Evolutionary conservation across 2,329 filamentous ascomycete genomes (phyloP).

Genomic region (Phialocephala sp.): DNA sequence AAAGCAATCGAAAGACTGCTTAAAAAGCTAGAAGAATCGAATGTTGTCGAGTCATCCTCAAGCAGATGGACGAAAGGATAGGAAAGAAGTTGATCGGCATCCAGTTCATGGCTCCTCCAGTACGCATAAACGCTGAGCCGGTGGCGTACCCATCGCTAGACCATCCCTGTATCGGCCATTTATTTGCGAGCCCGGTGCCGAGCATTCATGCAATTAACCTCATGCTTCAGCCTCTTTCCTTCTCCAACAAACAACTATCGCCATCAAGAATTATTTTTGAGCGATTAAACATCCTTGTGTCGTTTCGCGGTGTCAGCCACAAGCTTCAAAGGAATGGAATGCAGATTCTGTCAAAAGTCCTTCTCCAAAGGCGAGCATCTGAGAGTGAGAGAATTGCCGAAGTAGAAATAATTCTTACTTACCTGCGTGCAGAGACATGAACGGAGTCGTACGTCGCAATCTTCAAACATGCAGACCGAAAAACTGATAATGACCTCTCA

Average conservation of each 20-base stretch:
- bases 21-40: neutral
- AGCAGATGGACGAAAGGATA: neutral
- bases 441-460: constrained; percentile 46
- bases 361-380: constrained; percentile 51
- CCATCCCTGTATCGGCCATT: constrained; percentile 7
- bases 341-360: constrained; percentile 47
- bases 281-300: neutral
- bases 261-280: neutral
- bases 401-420: constrained; percentile 14
- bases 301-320: neutral
- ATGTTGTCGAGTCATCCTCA: neutral
- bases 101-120: neutral
- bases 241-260: neutral
- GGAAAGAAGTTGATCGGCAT: neutral
- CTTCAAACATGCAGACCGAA: neutral
- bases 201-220: neutral
- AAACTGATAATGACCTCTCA: constrained; percentile 7
- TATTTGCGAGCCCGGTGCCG: neutral
- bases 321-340: constrained; percentile 38
- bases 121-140: constrained; percentile 1
- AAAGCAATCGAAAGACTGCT: neutral
- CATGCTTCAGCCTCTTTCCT: constrained; percentile 7
- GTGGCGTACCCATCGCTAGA: constrained; percentile 1
- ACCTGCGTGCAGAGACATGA: constrained; percentile 47
- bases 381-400: constrained; percentile 34